A percentile compares a stretch with the other conserved stretches of the same genome.
These are phyloP conservation scores for Yamadazyma friedrichii DNA, from an alignment of 1,139 yeast species.

Conservation along the genomic window DNA sequence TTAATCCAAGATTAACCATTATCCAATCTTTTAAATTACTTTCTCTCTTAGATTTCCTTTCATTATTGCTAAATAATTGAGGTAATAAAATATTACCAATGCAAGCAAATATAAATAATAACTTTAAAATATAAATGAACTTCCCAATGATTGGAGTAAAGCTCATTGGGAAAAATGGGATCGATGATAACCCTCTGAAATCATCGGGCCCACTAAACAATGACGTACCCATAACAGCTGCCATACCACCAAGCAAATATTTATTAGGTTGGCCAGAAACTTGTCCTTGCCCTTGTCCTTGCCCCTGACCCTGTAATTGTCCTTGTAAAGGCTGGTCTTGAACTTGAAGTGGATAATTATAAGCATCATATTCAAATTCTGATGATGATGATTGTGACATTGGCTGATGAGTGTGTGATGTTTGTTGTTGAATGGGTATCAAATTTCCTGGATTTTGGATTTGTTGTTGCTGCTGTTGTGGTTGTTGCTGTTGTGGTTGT, in stretches of 20 bases:
- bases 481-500: constrained; percentile 9
- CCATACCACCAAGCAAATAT: constrained; percentile 54
- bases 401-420: constrained; percentile 2
- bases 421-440: constrained; percentile 4
- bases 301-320: constrained; percentile 9
- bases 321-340: constrained; percentile 1
- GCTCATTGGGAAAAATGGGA: constrained; percentile 30
- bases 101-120: constrained; percentile 27
- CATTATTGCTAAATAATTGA: constrained; percentile 11
- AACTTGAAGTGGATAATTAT: constrained; percentile 2
- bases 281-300: not conserved
- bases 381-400: constrained; percentile 3
- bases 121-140: constrained; percentile 27
- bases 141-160: constrained; percentile 22
- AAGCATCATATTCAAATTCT: constrained; percentile 2
- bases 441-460: constrained; percentile 3
- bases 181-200: constrained; percentile 38
- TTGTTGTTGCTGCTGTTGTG: not conserved
- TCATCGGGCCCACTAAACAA: constrained; percentile 36
- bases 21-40: constrained; percentile 20
- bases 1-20: constrained; percentile 29
- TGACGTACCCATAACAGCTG: constrained; percentile 51
- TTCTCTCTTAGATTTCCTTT: constrained; percentile 8
- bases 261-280: constrained; percentile 24
- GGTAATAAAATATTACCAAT: constrained; percentile 27